Base-by-base conservation (phyloP, 2,329 filamentous ascomycete species). In the Penicillium paneum region DNA sequence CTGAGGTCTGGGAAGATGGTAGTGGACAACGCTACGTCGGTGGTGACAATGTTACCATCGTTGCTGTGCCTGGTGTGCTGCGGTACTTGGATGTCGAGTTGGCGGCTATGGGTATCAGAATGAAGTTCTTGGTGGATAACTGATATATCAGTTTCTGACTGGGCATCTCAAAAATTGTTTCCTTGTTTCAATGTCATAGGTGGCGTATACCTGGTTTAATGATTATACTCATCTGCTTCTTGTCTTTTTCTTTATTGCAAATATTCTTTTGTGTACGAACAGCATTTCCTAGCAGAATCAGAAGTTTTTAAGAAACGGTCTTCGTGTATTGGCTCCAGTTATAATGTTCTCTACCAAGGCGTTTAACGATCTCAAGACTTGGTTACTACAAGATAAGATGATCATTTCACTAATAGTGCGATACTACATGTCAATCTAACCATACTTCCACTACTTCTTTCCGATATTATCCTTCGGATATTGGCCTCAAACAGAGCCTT, bases 31-130 rank as follows among this genome's bases (percentile, higher is more conserved):
- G 89, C 63, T 97, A 88, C 83, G 83, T 90, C 32, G 94, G 94
- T 8, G 94, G 94, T 45, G 90, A 93, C 60, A 85, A 97, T 70
- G 94, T 94, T 3, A 94, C 92, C 3, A 81, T 94, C 61, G 91
- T 99, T 34, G 92, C 91, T 50, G 90, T 99, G 15, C 94, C 94
- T 0, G 93, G 92, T 60, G 94, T 96, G 51, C 77, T 99, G 72
- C 91, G 90, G 76, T 97, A 89, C 78, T 76, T 99, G 62, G 94
- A 99, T 75, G 92, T 96, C 19, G 94, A 99, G 76, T 78, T 99
- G 65, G 90, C 92, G 34, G 91, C 91, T 52, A 99, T 99, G 94
- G 94, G 94, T 49, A 87, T 99, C 50, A 88, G 91, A 76, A 84
- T 99, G 76, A 96, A 91, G 80, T 97, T 96, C 71, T 87, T 88